Evolutionary conservation across 2,329 filamentous ascomycete species (phyloP).

Genomic region (Penicillium freii): DNA sequence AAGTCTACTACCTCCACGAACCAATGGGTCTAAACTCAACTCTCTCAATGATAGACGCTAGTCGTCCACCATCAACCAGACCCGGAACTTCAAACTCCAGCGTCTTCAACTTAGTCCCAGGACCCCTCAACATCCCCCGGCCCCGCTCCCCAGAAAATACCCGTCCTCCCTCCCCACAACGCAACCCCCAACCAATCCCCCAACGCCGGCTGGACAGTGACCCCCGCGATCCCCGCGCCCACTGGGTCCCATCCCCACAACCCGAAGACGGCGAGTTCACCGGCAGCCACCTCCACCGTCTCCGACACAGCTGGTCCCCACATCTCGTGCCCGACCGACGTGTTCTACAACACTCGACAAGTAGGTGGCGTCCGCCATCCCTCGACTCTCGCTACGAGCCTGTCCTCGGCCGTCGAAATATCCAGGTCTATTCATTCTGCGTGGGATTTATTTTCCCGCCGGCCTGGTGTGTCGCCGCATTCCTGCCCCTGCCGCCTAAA

Average conservation of each 20-base stretch:
- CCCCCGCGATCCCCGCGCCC: constrained; percentile 43
- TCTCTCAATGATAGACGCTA: constrained; percentile 40
- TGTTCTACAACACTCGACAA: constrained; percentile 52
- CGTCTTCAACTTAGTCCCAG: constrained; percentile 31
- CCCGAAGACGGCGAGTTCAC: constrained; percentile 19
- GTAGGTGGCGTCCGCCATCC: constrained; percentile 72
- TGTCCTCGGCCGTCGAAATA: constrained; percentile 64
- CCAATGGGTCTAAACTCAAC: constrained; percentile 51
- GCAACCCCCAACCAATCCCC: constrained; percentile 2
- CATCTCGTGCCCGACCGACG: constrained; percentile 66
- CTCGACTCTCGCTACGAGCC: constrained; percentile 64
- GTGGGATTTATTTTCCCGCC: constrained; percentile 76
- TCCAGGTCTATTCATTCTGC: constrained; percentile 72
- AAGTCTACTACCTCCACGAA: constrained; percentile 69
- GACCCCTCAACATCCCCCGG: constrained; percentile 29
- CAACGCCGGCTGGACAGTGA: constrained; percentile 31
- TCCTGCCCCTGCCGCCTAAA: constrained; percentile 67
- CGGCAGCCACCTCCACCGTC: constrained; percentile 42
- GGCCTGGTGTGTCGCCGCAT: constrained; percentile 76
- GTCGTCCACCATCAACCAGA: constrained; percentile 25
- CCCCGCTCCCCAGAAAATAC: constrained; percentile 16
- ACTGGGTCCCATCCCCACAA: constrained; percentile 40
- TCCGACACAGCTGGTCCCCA: constrained; percentile 68
- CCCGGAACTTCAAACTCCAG: constrained; percentile 33
- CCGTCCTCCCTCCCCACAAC: constrained; percentile 3